Evolutionary conservation across 1,139 yeast species (phyloP).

Genomic region (Taphrina deformans): DNA sequence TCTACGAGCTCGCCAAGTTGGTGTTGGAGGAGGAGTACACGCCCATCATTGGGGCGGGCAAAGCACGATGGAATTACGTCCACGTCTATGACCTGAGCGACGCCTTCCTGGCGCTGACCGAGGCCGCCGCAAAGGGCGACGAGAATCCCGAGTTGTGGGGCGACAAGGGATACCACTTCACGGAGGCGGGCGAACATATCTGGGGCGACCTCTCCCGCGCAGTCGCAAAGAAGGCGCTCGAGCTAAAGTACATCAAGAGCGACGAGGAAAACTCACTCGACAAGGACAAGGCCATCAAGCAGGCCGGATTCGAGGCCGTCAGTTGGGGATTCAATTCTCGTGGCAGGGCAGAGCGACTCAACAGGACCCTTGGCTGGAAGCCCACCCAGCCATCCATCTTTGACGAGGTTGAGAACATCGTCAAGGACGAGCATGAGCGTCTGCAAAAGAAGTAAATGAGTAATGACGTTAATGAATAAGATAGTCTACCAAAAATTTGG

Average conservation of each 20-base stretch:
- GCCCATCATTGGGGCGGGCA: neutral
- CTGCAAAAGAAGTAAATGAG: neutral
- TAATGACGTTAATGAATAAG: neutral
- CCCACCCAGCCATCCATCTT: neutral
- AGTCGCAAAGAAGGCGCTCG: neutral
- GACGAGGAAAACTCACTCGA: neutral
- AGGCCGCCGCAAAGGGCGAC: neutral
- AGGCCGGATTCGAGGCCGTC: slow-evolving; percentile 7
- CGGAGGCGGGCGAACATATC: neutral
- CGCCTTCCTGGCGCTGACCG: neutral
- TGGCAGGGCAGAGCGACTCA: neutral
- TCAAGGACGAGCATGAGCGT: neutral
- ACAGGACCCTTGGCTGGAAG: neutral
- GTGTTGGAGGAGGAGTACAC: neutral
- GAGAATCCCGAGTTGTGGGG: neutral
- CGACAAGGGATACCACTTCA: slow-evolving; percentile 1
- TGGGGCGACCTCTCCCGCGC: slow-evolving; percentile 3
- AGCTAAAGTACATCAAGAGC: neutral
- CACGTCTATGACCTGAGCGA: slow-evolving; percentile 2
- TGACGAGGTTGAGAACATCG: neutral
- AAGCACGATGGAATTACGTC: slow-evolving; percentile 3
- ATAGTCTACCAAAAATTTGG: neutral
- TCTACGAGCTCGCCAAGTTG: slow-evolving; percentile 10
- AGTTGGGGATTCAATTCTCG: slow-evolving; percentile 2
- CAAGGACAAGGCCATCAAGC: slow-evolving; percentile 4